Base-by-base conservation (phyloP, 441 rosid species). In the Pelargonium citronellum region DNA sequence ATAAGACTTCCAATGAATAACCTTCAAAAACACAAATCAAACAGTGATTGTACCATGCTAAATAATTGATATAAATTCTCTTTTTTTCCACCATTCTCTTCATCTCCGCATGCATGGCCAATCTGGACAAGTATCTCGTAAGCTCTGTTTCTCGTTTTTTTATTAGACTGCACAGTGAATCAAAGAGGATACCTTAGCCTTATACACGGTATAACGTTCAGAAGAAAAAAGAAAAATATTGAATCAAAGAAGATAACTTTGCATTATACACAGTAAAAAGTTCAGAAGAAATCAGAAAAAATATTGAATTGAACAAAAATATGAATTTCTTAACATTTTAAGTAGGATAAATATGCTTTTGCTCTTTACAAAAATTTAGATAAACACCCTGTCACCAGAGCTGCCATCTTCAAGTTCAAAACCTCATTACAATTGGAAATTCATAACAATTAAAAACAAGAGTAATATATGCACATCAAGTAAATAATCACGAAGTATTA, bases 121-220 rank as follows among this genome's bases (percentile, higher is more conserved):
- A 92, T 90, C 84, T 92, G 94, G 69, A 95, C 95, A 78, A 95
- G 95, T 64, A 92, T 84, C 41, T 89, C 96, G 67, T 90, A 92
- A 64, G 99, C 97, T 81, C 96, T 91, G 81, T 82, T 92, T 86
- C 98, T 95, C 34, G 97, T 90, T 81, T 82, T 92, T 76, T 88
- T 91, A 77, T 90, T 95, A 46, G 87, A 88, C 99, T 95, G 85
- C 70, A 76, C 41, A 47, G 41, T 34, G 8, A 57, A 64, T 46
- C 24, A 70, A 62, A 53, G 70, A 61, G 60, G 55, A 67, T 49
- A 27, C 39, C 27, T 71, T 27, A 73, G 49, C 69, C 66, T 22
- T 17, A 19, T 19, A 68, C n/a, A 61, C 7, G 24, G 39, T 11
- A 24, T 7, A 4, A 22, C 4, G 64, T 58, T 58, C 34, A 58